Conservation (phyloP, 2,329 filamentous ascomycete species). For the Exophiala alcalophila region DNA sequence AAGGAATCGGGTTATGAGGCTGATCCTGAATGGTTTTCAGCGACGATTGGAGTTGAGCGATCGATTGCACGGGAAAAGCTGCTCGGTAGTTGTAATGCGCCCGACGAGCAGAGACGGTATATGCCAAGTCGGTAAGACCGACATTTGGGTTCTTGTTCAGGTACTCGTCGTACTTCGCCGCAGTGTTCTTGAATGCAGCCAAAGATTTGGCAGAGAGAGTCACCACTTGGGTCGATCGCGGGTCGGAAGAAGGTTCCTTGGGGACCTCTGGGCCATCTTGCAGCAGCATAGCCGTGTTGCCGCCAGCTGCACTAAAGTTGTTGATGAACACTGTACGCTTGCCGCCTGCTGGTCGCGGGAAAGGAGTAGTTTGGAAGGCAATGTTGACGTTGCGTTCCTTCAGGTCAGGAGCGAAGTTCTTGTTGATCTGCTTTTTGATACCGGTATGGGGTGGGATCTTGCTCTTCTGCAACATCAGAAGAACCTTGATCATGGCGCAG, state of each 20-base stretch:
- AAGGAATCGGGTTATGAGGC: slow-evolving; percentile 33
- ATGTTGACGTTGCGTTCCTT: slow-evolving; percentile 37
- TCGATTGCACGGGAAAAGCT: slow-evolving; percentile 33
- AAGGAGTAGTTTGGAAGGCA: slow-evolving; percentile 45
- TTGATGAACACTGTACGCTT: slow-evolving; percentile 52
- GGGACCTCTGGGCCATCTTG: slow-evolving; percentile 55
- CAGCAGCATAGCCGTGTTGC: slow-evolving; percentile 65
- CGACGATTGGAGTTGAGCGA: slow-evolving; percentile 34
- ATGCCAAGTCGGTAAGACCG: slow-evolving; percentile 58
- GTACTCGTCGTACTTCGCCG: slow-evolving; percentile 54
- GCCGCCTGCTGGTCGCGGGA: slow-evolving; percentile 32
- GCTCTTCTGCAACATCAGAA: slow-evolving; percentile 63
- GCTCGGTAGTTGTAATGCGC: slow-evolving; percentile 43
- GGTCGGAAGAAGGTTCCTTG: slow-evolving; percentile 43
- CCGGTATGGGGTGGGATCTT: slow-evolving; percentile 64
- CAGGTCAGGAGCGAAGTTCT: slow-evolving; percentile 36
- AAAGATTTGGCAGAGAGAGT: slow-evolving; percentile 56
- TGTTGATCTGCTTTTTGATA: slow-evolving; percentile 54
- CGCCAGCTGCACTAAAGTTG: slow-evolving; percentile 69
- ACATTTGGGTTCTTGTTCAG: slow-evolving; percentile 53
- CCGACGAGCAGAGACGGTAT: slow-evolving; percentile 63
- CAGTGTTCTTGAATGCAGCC: slow-evolving; percentile 52
- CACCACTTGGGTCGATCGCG: slow-evolving; percentile 58
- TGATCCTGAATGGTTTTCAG: slow-evolving; percentile 31
- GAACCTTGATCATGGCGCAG: slow-evolving; percentile 55